Base-by-base conservation (phyloP, 805 yeast genomes). In the Candida xyloterini region DNA sequence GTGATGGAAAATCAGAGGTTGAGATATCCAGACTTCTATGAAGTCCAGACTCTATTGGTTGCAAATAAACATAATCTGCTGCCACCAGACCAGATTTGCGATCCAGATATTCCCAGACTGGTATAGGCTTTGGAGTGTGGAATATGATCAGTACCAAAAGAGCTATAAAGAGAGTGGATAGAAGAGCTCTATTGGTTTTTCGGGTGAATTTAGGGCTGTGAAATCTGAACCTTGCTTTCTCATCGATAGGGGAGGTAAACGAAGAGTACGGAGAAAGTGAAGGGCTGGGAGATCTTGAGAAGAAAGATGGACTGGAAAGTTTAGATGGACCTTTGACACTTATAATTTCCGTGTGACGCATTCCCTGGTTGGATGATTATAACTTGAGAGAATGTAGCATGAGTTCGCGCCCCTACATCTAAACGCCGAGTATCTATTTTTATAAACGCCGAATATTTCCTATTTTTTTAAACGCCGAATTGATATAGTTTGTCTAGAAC, bases 261-360 rank as follows among this genome's bases (percentile, higher is more conserved):
- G 46, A 33, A 7, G 42, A 42, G 25, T 38, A 38, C 2, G 49
- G 43, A n/a, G 49, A 33, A 13, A 33, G 29, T 10, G 29, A 14
- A 14, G 49, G 41, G 22, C 39, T 39, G 11, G 44, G 33, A 26
- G 46, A 30, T 14, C 30, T 22, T 8, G 46, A 35, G 11, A 33
- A 28, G 32, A 20, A 35, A 10, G 41, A 27, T 18, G 48, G 47
- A 25, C 43, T 35, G 11, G 40, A 11, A 13, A 39, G 33, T 15
- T 33, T 33, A 21, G 25, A 15, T 4, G 38, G 37, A 3, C 42
- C 42, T 14, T 18, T 27, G 9, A 25, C 42, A 10, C 33, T 13
- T 18, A 31, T 31, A 9, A 38, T 27, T 14, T 38, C 42, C 2
- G 42, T 21, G 8, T 32, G 18, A 11, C 42, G 31, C 42, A 38